A percentile compares a stretch with the other conserved stretches of the same genome.
These are phyloP conservation scores for Cucurbita ficifolia DNA, from an alignment of 306 rosid genomes.

Conservation along the genomic window DNA sequence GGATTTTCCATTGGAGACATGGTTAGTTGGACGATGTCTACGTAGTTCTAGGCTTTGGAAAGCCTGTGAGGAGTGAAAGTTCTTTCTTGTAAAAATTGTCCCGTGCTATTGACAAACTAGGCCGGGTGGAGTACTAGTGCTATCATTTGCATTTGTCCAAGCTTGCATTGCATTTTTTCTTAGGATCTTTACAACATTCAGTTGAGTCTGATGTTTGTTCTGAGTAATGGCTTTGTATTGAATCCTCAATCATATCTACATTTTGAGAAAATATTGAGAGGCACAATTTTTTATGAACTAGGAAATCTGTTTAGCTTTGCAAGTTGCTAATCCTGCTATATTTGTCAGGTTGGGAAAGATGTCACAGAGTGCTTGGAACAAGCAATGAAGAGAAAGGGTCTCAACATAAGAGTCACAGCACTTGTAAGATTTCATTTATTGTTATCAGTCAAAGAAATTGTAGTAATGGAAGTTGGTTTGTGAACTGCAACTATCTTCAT, in stretches of 20 bases:
- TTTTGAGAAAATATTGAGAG: neutral
- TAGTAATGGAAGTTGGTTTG: neutral
- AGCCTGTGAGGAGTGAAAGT: constrained; percentile 2
- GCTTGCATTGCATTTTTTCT: neutral
- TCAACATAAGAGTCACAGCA: constrained; percentile 59
- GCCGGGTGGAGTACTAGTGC: neutral
- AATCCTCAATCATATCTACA: neutral
- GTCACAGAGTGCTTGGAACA: constrained; percentile 55
- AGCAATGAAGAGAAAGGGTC: constrained; percentile 59
- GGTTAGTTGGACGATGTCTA: constrained; percentile 24
- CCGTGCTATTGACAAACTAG: neutral
- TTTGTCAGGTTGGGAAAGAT: constrained; percentile 72
- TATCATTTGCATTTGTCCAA: neutral
- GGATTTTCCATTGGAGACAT: constrained; percentile 53
- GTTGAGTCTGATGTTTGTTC: neutral
- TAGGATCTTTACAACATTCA: neutral
- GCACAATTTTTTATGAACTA: neutral
- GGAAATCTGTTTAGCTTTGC: neutral
- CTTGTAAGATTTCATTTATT: constrained; percentile 38
- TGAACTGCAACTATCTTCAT: neutral
- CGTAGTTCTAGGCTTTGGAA: neutral
- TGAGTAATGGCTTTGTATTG: neutral
- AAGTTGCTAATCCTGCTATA: neutral
- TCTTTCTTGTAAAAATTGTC: neutral
- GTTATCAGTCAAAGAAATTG: neutral